Conservation (phyloP, 1,139 yeast species). For the Blastobotrys ciferrii region DNA sequence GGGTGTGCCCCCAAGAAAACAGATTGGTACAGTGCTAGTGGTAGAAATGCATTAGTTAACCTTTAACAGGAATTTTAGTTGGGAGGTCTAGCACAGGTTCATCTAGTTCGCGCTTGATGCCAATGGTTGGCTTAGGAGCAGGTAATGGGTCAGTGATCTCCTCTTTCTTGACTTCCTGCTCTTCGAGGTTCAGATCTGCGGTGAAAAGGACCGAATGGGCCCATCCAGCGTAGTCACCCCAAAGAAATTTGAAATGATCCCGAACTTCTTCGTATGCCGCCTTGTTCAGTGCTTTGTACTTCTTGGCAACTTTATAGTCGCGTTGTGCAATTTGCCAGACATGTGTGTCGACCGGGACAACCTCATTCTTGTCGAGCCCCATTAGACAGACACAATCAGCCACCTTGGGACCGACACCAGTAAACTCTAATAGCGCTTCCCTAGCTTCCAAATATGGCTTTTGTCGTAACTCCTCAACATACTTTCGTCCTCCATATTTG, state of each 20-base stretch:
- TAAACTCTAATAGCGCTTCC: slow-evolving; percentile 59
- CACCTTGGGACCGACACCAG: slow-evolving; percentile 97
- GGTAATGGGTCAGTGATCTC: not conserved
- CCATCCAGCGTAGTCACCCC: slow-evolving; percentile 98
- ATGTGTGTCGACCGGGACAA: slow-evolving; percentile 96
- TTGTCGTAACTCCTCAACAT: slow-evolving; percentile 41
- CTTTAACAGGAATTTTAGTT: not conserved
- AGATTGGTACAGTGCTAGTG: not conserved
- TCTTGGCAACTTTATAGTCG: slow-evolving; percentile 61
- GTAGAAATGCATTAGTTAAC: not conserved
- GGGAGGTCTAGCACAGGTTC: slow-evolving; percentile 1
- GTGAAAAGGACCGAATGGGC: slow-evolving; percentile 92
- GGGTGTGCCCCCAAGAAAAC: no score
- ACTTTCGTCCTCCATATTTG: slow-evolving; percentile 27
- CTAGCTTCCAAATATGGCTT: slow-evolving; percentile 58
- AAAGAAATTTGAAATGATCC: slow-evolving; percentile 57
- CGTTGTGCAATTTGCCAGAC: slow-evolving; percentile 88
- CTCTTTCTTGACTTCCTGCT: not conserved
- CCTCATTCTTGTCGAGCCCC: slow-evolving; percentile 84
- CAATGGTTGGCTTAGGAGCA: not conserved
- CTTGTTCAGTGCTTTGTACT: slow-evolving; percentile 48
- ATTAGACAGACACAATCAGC: slow-evolving; percentile 93
- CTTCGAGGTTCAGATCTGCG: slow-evolving; percentile 53
- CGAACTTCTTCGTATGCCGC: slow-evolving; percentile 64
- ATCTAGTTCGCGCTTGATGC: slow-evolving; percentile 6